phyloP scores from a whole-genome alignment of 2,329 filamentous ascomycete species.

The Chaetomium sp. region DNA sequence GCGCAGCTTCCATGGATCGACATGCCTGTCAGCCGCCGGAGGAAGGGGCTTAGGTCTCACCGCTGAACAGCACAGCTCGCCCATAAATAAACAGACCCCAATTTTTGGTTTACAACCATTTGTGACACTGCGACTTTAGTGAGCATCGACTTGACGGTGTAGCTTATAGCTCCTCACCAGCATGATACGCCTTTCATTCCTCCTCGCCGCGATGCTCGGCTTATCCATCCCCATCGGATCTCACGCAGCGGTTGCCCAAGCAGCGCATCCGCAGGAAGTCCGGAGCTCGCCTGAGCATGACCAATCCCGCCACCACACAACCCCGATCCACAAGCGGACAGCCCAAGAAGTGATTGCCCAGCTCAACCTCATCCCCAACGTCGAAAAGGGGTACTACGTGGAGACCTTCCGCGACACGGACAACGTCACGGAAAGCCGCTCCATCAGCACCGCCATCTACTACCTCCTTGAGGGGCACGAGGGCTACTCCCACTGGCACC shows the following conservation, averaged over 20 bases:
- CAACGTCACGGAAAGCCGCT: slow-evolving; percentile 39
- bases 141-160: neutral
- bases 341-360: slow-evolving; percentile 45
- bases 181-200: neutral
- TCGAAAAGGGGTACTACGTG: slow-evolving; percentile 53
- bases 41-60: neutral
- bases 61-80: neutral
- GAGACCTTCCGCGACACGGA: slow-evolving; percentile 49
- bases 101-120: no score
- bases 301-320: neutral
- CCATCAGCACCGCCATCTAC: slow-evolving; percentile 55
- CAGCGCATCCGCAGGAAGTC: neutral
- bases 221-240: neutral
- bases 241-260: neutral
- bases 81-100: neutral
- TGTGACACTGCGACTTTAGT: neutral
- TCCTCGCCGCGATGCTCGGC: neutral
- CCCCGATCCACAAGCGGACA: slow-evolving; percentile 16
- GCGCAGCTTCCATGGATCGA: neutral
- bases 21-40: neutral
- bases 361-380: slow-evolving; percentile 48
- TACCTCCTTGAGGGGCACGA: slow-evolving; percentile 51
- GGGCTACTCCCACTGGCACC: slow-evolving; percentile 53
- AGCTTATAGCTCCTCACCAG: neutral
- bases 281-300: neutral